These are phyloP conservation scores for Ceriops decandra DNA, from an alignment of 345 rosid genomes.

Conservation along the genomic window DNA sequence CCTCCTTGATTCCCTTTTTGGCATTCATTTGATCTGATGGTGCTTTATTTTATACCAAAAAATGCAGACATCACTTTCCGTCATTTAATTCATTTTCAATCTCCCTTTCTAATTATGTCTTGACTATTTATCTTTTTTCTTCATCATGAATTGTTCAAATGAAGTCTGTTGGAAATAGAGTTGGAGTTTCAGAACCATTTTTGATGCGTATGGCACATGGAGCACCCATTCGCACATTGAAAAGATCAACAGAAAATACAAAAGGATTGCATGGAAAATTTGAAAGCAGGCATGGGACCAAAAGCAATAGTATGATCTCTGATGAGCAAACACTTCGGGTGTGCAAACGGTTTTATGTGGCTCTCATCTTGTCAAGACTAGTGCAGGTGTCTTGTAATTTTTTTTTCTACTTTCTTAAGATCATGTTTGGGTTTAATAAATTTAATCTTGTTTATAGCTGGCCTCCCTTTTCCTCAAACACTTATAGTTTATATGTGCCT, in stretches of 20 bases:
- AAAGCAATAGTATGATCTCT: slow-evolving; percentile 45
- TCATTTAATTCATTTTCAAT: not conserved
- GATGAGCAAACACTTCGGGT: slow-evolving; percentile 80
- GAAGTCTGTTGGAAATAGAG: slow-evolving; percentile 95
- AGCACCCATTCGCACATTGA: slow-evolving; percentile 55
- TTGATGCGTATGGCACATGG: slow-evolving; percentile 99
- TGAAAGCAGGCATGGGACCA: slow-evolving; percentile 37
- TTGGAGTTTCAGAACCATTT: slow-evolving; percentile 90
- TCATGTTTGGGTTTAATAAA: too few species aligned
- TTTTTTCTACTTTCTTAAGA: slow-evolving; percentile 1
- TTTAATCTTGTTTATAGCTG: not conserved
- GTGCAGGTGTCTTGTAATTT: slow-evolving; percentile 58
- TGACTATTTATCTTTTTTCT: slow-evolving; percentile 1
- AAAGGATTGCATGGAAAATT: slow-evolving; percentile 42
- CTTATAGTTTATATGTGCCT: not conserved
- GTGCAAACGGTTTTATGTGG: slow-evolving; percentile 91
- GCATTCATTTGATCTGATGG: too few species aligned
- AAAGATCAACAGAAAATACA: slow-evolving; percentile 37
- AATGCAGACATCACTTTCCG: not conserved
- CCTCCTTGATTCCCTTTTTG: too few species aligned
- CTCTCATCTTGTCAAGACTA: slow-evolving; percentile 87
- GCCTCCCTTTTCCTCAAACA: not conserved
- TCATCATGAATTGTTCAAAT: slow-evolving; percentile 11
- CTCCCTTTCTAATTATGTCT: not conserved
- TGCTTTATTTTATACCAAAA: too few species aligned